Evolutionary conservation across 495 filamentous ascomycete species (phyloP), one percentile per base, ranked within the genome.

Genomic region (Penicillium samsonianum): DNA sequence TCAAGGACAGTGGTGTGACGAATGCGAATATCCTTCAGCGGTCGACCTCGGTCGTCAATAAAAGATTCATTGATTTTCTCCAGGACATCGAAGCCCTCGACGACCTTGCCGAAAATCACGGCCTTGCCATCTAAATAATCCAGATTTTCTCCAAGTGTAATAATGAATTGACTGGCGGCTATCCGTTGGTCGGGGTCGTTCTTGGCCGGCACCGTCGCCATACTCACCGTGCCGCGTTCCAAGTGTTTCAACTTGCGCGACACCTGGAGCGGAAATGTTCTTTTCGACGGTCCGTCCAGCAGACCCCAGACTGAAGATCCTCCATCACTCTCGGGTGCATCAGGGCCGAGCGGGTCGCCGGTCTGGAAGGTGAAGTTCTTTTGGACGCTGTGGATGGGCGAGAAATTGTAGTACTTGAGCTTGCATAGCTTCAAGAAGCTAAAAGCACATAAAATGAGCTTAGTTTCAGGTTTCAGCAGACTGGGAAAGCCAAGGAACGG

Each of bases 391-490:
- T 95, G 87, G 53, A 96, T 75, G 35, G 92, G 92, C 28, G 91
- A 87, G 70, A 92, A 97, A 78, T 97, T 97, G 84, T 96, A 97
- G 74, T 96, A 97, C 78, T 96, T 97, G 73, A 90, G 78, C 70
- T 96, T 96, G 83, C 92, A 97, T 64, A 97, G 89, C 84, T 97
- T 97, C 23, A 97, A 78, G 74, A 97, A 96, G 82, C 91, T 96
- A 79, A 40, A 70, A 50, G 57, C 55, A 64, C 58, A 60, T 20
- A 68, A 60, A 37, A 60, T 44, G 62, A 65, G 76, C 72, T 88
- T 80, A 88, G 83, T 80, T 73, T 69, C 59, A 66, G 54, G 59
- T 79, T 79, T 72, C 71, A 75, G 72, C 70, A 58, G 56, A 73
- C 65, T 66, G 60, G 47, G 68, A 59, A 67, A 61, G 41, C 46